These are phyloP conservation scores for Spizellomyces sp. DNA, from an alignment of 192 early-diverging fungal genomes.

Conservation along the genomic window DNA sequence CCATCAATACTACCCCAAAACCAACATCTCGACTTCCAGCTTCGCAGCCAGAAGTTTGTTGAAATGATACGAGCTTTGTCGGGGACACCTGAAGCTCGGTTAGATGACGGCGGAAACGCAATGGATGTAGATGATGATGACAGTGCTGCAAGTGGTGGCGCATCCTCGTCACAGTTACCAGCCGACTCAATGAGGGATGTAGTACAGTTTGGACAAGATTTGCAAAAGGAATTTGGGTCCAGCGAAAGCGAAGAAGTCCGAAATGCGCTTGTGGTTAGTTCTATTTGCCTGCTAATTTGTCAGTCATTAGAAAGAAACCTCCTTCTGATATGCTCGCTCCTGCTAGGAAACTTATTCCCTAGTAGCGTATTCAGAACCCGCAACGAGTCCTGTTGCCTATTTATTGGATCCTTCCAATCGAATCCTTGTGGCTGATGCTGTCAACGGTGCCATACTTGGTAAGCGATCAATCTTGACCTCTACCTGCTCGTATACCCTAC, in stretches of 20 bases:
- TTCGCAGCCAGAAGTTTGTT: slow-evolving; percentile 85
- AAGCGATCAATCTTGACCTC: background rate
- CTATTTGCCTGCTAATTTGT: background rate
- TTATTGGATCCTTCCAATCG: slow-evolving; percentile 26
- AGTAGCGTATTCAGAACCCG: slow-evolving; percentile 39
- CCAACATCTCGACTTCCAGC: slow-evolving; percentile 69
- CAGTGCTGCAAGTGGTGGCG: slow-evolving; percentile 4
- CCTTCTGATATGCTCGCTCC: background rate
- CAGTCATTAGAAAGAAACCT: background rate
- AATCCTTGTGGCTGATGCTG: slow-evolving; percentile 26
- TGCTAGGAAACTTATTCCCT: slow-evolving; percentile 42
- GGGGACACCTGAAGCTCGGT: slow-evolving; percentile 7
- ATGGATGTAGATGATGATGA: slow-evolving; percentile 56
- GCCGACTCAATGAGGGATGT: slow-evolving; percentile 33
- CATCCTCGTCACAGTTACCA: no score
- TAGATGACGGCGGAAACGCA: slow-evolving; percentile 26
- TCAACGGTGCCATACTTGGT: slow-evolving; percentile 39
- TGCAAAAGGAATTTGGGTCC: slow-evolving; percentile 57
- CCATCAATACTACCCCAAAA: slow-evolving; percentile 67
- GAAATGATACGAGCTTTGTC: slow-evolving; percentile 66
- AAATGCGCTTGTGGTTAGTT: slow-evolving; percentile 42
- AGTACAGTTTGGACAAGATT: slow-evolving; percentile 55
- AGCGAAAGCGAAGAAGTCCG: slow-evolving; percentile 45
- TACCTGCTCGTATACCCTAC: background rate
- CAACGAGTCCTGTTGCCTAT: slow-evolving; percentile 27